A percentile compares a stretch with the other conserved stretches of the same genome.
These are phyloP conservation scores for Cnidoscolus chayamansa DNA, from an alignment of 441 rosid genomes.

Conservation along the genomic window DNA sequence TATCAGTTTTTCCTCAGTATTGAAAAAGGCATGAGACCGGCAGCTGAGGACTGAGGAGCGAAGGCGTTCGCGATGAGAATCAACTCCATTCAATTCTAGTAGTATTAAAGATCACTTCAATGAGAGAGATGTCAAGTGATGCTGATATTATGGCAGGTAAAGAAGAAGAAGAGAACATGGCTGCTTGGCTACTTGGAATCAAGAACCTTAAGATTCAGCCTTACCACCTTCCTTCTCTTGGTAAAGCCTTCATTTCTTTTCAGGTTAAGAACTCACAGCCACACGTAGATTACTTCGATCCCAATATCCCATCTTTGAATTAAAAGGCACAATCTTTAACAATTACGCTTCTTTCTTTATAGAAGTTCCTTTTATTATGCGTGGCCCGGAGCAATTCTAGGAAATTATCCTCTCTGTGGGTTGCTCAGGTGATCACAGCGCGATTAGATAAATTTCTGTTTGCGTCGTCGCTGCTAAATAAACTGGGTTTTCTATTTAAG, in stretches of 20 bases:
- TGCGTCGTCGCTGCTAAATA: background rate
- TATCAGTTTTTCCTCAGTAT: no score
- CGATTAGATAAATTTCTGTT: background rate
- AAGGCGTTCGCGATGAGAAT: background rate
- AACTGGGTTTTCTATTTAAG: background rate
- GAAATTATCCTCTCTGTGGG: background rate
- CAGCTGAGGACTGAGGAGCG: no score
- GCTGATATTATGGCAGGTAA: background rate
- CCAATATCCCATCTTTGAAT: no score
- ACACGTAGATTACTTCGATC: no score
- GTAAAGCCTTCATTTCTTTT: conserved; percentile 22
- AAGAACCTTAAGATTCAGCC: conserved; percentile 51
- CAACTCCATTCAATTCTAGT: background rate
- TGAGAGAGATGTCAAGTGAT: conserved; percentile 24
- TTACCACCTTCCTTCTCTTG: conserved; percentile 46
- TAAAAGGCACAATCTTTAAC: background rate
- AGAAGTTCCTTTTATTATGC: no score
- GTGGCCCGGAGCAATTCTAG: no score
- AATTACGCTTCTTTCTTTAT: background rate
- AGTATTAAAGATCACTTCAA: background rate
- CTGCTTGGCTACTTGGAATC: conserved; percentile 58
- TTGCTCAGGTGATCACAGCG: background rate
- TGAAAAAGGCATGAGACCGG: no score
- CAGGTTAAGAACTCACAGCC: no score
- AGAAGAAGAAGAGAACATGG: conserved; percentile 44